Conservation (phyloP, 768 basidiomycete species). For the Kwoniella dejecticola region DNA sequence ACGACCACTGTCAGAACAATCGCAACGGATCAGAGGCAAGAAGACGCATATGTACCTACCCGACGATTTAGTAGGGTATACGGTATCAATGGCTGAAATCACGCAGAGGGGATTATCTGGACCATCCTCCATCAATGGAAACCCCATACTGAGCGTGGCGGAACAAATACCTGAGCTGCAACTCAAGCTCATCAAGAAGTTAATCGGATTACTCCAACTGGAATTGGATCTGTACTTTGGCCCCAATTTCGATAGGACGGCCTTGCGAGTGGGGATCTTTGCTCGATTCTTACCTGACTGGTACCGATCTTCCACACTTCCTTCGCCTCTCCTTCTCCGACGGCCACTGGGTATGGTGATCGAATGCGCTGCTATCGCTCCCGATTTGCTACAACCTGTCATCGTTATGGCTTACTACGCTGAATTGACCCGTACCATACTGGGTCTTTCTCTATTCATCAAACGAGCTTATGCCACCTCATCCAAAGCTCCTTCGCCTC, state of each 20-base stretch:
- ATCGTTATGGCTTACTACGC: slow-evolving; percentile 89
- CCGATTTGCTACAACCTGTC: slow-evolving; percentile 84
- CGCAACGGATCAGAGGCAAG: slow-evolving; percentile 73
- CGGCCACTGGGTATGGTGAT: slow-evolving; percentile 88
- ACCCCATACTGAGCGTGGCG: slow-evolving; percentile 61
- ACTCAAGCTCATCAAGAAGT: slow-evolving; percentile 71
- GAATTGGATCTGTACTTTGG: slow-evolving; percentile 51
- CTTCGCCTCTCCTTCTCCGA: slow-evolving; percentile 80
- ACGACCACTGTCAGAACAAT: slow-evolving; percentile 79
- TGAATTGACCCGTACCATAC: slow-evolving; percentile 78
- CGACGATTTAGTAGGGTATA: slow-evolving; percentile 87
- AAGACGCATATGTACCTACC: slow-evolving; percentile 88
- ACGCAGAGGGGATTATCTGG: slow-evolving; percentile 67
- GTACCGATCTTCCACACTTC: slow-evolving; percentile 81
- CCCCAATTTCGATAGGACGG: slow-evolving; percentile 39
- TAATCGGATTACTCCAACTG: slow-evolving; percentile 66
- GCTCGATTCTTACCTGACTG: slow-evolving; percentile 88
- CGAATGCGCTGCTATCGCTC: slow-evolving; percentile 85
- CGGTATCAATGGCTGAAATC: slow-evolving; percentile 77
- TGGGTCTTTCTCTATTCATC: slow-evolving; percentile 63
- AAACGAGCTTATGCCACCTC: slow-evolving; percentile 28
- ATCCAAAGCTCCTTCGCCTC: slow-evolving; percentile 6
- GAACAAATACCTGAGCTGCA: slow-evolving; percentile 79
- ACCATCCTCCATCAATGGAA: slow-evolving; percentile 43
- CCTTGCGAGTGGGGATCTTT: slow-evolving; percentile 62